phyloP scores from a whole-genome alignment of 257 asterid species.

The Fraxinus excelsior region DNA sequence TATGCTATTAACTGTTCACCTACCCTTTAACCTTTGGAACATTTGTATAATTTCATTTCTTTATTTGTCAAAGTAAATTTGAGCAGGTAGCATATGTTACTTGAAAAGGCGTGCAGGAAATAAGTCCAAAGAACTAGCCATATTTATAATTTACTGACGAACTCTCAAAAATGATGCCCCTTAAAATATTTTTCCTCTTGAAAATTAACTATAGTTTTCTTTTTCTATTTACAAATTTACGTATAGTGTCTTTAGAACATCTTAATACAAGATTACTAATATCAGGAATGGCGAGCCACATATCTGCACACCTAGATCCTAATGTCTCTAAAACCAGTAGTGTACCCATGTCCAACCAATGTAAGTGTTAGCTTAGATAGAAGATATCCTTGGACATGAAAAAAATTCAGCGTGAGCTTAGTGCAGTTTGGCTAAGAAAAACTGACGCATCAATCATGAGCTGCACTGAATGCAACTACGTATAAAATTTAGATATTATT shows the following conservation, averaged over 20 bases:
- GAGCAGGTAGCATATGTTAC: not conserved
- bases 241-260: not conserved
- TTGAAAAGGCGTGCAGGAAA: not conserved
- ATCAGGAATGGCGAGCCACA: not conserved
- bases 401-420: not conserved
- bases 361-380: no score
- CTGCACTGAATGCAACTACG: not conserved
- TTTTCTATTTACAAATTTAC: constrained; percentile 1
- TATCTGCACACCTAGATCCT: not conserved
- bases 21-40: constrained; percentile 11
- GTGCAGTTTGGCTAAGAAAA: not conserved
- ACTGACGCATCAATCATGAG: not conserved
- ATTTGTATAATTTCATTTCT: constrained; percentile 9
- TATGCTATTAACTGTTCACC: constrained; percentile 39
- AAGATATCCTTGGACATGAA: constrained; percentile 3
- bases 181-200: not conserved
- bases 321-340: not conserved
- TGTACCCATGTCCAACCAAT: not conserved
- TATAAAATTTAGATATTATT: not conserved
- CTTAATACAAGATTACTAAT: not conserved
- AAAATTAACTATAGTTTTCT: constrained; percentile 5
- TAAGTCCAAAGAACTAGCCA: constrained; percentile 9
- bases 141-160: not conserved
- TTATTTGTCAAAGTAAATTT: not conserved
- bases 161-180: not conserved